These are phyloP conservation scores for Lachnellula subtilissima DNA, from an alignment of 2,329 filamentous ascomycete species.

Conservation along the genomic window DNA sequence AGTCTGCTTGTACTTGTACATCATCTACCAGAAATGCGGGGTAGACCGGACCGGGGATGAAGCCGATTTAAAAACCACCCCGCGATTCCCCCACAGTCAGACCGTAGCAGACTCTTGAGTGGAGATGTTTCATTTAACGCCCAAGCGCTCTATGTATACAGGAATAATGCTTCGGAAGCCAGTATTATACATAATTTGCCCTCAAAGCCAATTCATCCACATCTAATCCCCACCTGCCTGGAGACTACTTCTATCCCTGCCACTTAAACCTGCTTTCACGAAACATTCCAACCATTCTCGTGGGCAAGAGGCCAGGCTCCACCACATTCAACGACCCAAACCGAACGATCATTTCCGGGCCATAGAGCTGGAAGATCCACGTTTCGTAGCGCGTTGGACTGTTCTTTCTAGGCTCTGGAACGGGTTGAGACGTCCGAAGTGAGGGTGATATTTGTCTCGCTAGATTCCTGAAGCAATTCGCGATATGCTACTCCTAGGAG, in stretches of 20 bases:
- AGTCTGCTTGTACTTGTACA: too few species aligned
- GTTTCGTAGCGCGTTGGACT: neutral
- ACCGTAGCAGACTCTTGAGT: too few species aligned
- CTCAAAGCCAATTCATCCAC: too few species aligned
- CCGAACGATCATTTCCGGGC: conserved; percentile 34
- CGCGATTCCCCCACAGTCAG: too few species aligned
- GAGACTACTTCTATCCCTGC: conserved; percentile 28
- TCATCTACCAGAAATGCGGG: too few species aligned
- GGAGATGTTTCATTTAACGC: too few species aligned
- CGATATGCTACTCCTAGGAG: conserved; percentile 22
- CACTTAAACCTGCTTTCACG: conserved; percentile 35
- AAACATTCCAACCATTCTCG: conserved; percentile 37
- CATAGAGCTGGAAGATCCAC: conserved; percentile 38
- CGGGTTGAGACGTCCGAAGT: conserved; percentile 5
- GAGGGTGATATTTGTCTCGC: conserved; percentile 16
- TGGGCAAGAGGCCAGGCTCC: conserved; percentile 37
- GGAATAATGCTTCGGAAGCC: too few species aligned
- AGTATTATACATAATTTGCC: too few species aligned
- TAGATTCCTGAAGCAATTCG: conserved; percentile 28
- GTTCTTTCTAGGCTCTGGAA: neutral
- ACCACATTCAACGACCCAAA: conserved; percentile 39
- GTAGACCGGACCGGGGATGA: too few species aligned
- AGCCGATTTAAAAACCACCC: too few species aligned
- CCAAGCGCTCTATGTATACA: too few species aligned
- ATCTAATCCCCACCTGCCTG: too few species aligned